Base-by-base conservation (phyloP, 1,139 yeast species). In the Geotrichum cucujoidarum region DNA sequence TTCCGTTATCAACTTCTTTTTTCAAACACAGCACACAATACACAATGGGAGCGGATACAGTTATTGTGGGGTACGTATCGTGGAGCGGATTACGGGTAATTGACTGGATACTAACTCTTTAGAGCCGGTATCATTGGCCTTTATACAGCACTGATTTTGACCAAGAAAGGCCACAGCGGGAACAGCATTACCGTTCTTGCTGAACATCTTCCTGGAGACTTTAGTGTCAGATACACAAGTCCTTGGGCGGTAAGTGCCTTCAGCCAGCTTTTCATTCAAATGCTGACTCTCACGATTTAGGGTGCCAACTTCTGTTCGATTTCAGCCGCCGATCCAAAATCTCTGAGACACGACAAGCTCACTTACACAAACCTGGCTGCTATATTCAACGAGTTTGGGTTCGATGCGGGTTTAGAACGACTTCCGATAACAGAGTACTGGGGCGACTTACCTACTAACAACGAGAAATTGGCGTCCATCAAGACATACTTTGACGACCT, bases 81-180 rank as follows among this genome's bases (percentile, higher is more conserved):
- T 11, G 22, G 20, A 27, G 27, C 4, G 14, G 13, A 27, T 6
- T 10, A 27, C 16, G 20, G 8, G 11, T 13, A 24, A 32, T 8
- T 11, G 10, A 18, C 7, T 38, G 29, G 16, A 18, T 21, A 22
- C 11, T 40, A 21, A 39, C 42, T 21, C 5, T 27, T 25, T 32
- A 71, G 86, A 13, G 74, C 87, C 2, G 95, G 95, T 17, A 80
- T 85, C 41, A 70, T 81, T 49, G 94, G 94, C 27, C 72, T 85
- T 55, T 83, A 89, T 41, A 73, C 80, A 1, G 83, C 74, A 44
- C 69, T 72, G 44, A 70, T 79, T 40, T 67, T 80, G 27, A 68
- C 74, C 20, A 67, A 70, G n/a, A 72, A 73, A 1, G 73, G 76
- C 7, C 54, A 66, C 5, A 24, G 27, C 27, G 76, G 78, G 0